Conservation (phyloP, 2,329 filamentous ascomycete species). For the Truncatella angustata region DNA sequence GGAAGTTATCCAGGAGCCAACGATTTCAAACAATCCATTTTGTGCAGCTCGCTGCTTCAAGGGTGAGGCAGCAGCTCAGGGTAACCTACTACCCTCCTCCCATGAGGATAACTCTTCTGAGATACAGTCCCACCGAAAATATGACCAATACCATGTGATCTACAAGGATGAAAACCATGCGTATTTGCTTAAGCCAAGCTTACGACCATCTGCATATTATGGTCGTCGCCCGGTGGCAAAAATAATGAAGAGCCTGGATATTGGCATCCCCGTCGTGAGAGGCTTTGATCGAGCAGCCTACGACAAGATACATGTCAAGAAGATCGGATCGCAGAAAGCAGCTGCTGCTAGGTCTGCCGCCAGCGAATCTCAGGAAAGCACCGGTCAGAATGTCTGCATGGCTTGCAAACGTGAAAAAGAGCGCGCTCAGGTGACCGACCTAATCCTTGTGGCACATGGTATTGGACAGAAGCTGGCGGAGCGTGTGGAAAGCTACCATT, state of each 20-base stretch:
- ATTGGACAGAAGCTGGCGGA: slow-evolving; percentile 97
- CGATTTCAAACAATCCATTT: slow-evolving; percentile 53
- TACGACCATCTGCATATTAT: slow-evolving; percentile 83
- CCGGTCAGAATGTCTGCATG: slow-evolving; percentile 37
- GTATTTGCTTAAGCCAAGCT: slow-evolving; percentile 80
- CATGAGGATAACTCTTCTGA: slow-evolving; percentile 37
- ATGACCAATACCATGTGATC: slow-evolving; percentile 76
- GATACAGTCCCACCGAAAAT: slow-evolving; percentile 53
- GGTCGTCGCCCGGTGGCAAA: slow-evolving; percentile 77
- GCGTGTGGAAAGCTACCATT: slow-evolving; percentile 92
- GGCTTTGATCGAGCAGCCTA: slow-evolving; percentile 80
- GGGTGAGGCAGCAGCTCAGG: slow-evolving; percentile 58
- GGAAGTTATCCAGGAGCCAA: slow-evolving; percentile 32
- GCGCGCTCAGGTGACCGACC: slow-evolving; percentile 73
- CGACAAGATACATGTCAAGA: slow-evolving; percentile 61
- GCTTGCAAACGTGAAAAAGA: slow-evolving; percentile 64
- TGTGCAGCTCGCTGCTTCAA: slow-evolving; percentile 60
- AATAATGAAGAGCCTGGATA: slow-evolving; percentile 76
- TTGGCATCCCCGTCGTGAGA: slow-evolving; percentile 84
- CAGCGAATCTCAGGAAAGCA: slow-evolving; percentile 22
- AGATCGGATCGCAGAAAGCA: slow-evolving; percentile 25
- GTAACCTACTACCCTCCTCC: slow-evolving; percentile 31
- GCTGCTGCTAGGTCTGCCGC: slow-evolving; percentile 23
- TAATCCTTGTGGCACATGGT: slow-evolving; percentile 89
- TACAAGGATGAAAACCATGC: slow-evolving; percentile 77